phyloP scores from a whole-genome alignment of 139 green algal genomes.

The Chlamydomonas eustigma region DNA sequence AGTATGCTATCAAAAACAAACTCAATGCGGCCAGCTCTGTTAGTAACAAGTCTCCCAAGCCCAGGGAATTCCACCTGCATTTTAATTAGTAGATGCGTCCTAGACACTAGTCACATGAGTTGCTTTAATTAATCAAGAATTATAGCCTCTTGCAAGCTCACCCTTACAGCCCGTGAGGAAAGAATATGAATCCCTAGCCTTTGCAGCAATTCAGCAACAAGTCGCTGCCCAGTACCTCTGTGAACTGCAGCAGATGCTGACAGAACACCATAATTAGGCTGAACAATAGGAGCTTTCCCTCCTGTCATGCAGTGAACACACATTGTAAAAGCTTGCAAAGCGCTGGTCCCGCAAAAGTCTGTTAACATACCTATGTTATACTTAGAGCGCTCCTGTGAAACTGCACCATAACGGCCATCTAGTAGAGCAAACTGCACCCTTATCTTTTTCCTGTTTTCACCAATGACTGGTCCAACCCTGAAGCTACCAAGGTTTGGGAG shows the following conservation, averaged over 20 bases:
- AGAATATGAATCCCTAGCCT: conserved; percentile 49
- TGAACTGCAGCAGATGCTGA: conserved; percentile 33
- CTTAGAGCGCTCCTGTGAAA: conserved; percentile 47
- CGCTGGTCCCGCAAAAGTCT: neutral
- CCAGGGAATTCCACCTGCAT: conserved; percentile 41
- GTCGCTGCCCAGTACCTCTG: conserved; percentile 34
- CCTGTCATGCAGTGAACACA: conserved; percentile 11
- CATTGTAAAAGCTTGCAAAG: neutral
- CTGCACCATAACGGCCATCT: conserved; percentile 38
- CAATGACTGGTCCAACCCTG: conserved; percentile 37
- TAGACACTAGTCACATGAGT: too few relatives aligned
- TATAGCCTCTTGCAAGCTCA: too few relatives aligned
- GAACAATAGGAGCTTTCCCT: conserved; percentile 36
- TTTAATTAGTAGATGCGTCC: too few relatives aligned
- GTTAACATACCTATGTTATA: conserved; percentile 33
- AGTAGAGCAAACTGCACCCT: conserved; percentile 40
- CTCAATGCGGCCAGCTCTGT: conserved; percentile 40
- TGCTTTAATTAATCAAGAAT: too few relatives aligned
- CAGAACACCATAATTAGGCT: conserved; percentile 49
- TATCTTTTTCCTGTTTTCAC: conserved; percentile 40
- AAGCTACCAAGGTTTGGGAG: conserved; percentile 51
- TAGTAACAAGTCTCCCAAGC: conserved; percentile 43
- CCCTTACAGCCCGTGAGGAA: conserved; percentile 31
- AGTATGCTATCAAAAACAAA: conserved; percentile 48
- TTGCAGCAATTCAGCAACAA: conserved; percentile 48